Evolutionary conservation across 495 filamentous ascomycete species (phyloP), one percentile per base, ranked within the genome.

Genomic region (Aspergillus incahuasiensis): DNA sequence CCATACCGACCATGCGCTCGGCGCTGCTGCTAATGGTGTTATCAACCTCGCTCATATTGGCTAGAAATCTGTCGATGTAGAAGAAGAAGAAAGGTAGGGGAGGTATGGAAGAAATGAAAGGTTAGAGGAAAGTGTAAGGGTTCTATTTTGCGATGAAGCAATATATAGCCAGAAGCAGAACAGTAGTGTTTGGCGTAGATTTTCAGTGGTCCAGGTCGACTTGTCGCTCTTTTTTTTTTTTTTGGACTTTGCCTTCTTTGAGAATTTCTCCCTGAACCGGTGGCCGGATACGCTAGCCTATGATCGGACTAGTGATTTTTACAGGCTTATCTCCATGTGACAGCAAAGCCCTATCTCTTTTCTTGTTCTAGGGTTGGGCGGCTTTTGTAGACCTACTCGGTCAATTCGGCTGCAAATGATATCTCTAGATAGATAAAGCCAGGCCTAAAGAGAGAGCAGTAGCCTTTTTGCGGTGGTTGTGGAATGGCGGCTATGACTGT

Each of bases 1-100:
- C 86, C 79, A 90, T 83, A 60, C 79, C 76, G 15, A 76, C 78
- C 69, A 80, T 74, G 58, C 70, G 72, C 59, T 82, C 77, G 45
- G 75, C 75, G 57, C 75, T 78, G 72, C 75, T 78, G 72, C 73
- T 78, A 53, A 63, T 73, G 32, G 61, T 43, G 38, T 68, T 63
- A 58, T 66, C 67, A n/a, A 52, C 46, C 58, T 51, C 67, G 52
- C 62, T 63, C 73, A 76, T 76, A 22, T 55, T 72, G 62, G 55
- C 51, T 19, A 49, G 19, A 30, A 25, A 28, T 46, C 49, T n/a
- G n/a, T 49, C 42, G 21, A 50, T 20, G 21, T 45, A n/a, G 51
- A 40, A 24, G 38, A 45, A 59, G 24, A 8, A 7, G 5, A n/a
- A n/a, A n/a, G n/a, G n/a, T n/a, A n/a, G n/a, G 9, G 16, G 19